phyloP scores from a whole-genome alignment of 1,284 basidiomycete genomes.

The Ceratorhiza oryzae-sativae region DNA sequence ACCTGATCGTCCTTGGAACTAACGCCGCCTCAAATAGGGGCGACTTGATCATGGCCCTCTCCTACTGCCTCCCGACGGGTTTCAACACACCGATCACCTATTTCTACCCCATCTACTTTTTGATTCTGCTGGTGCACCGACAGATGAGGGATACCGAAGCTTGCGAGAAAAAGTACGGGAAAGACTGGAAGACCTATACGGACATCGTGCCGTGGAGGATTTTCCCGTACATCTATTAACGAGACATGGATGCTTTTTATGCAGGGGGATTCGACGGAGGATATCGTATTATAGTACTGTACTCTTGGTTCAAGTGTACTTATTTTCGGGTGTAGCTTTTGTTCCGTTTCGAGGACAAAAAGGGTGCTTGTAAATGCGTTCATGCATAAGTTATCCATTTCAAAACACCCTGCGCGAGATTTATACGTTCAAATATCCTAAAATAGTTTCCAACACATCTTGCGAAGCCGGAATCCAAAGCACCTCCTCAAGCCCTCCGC shows the following conservation, averaged over 20 bases:
- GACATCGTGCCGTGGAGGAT: constrained; percentile 86
- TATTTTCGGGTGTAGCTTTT: constrained; percentile 1
- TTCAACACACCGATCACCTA: constrained; percentile 94
- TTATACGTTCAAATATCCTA: constrained; percentile 30
- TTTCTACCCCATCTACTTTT: constrained; percentile 93
- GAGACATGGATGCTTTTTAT: too few species aligned
- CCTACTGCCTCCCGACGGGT: constrained; percentile 94
- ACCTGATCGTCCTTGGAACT: not conserved
- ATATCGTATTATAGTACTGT: not conserved
- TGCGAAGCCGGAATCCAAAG: constrained; percentile 86
- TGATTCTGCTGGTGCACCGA: constrained; percentile 88
- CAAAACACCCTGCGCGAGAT: not conserved
- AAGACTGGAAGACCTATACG: constrained; percentile 91
- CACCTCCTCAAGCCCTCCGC: constrained; percentile 55
- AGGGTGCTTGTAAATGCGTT: not conserved
- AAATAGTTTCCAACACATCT: constrained; percentile 57
- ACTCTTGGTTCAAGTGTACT: constrained; percentile 14
- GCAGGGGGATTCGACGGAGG: too few species aligned
- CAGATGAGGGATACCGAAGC: constrained; percentile 92
- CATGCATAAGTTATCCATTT: not conserved
- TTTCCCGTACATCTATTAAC: constrained; percentile 82
- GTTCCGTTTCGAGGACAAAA: not conserved
- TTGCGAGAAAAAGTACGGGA: constrained; percentile 86
- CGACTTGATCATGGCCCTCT: constrained; percentile 87
- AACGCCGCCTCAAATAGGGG: constrained; percentile 58